Evolutionary conservation across 2,329 filamentous ascomycete genomes (phyloP), one percentile per base, ranked within the genome.

Genomic region (Pseudocercospora fuligena): DNA sequence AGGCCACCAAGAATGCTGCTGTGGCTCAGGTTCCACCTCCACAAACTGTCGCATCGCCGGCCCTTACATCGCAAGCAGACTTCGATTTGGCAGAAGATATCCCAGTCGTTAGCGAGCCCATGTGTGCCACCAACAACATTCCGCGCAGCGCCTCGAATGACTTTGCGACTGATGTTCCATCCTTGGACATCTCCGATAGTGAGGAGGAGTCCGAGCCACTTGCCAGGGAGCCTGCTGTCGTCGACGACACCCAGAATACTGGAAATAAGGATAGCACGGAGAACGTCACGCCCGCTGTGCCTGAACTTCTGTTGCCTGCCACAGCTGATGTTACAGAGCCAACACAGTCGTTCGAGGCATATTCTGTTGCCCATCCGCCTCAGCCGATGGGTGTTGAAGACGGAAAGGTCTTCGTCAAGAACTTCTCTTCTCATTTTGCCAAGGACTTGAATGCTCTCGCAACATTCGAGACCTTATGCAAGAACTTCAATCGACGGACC

Each of bases 401-500:
- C 36, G 54, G 57, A 8, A 57, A 27, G 21, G 19, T 56, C n/a
- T 70, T 70, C 14, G 61, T 71, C 61, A 46, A 61, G 21, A 29
- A 47, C 8, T 70, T 68, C 51, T 36, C 57, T 12, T 23, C 46
- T 12, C 51, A 62, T n/a, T 70, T 64, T 47, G 47, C 46, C n/a
- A 43, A 54, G 3, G 57, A 65, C 19, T 16, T 51, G n/a, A 47
- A 58, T 14, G 64, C 57, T 9, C 31, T 68, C 16, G 63, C 53
- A 2, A 19, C 60, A 8, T 71, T 71, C 47, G 49, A 66, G 29
- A 19, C 57, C 2, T 31, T 66, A 9, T 65, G 58, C 63, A 66
- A 61, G 23, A 27, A 63, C 14, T 72, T 68, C 64, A 62, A 70
- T 46, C 58, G 36, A 3, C 61, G 60, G 16, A 57, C n/a, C 11